phyloP scores from a whole-genome alignment of 164 flowering plant species.

The Vitis vinifera region DNA sequence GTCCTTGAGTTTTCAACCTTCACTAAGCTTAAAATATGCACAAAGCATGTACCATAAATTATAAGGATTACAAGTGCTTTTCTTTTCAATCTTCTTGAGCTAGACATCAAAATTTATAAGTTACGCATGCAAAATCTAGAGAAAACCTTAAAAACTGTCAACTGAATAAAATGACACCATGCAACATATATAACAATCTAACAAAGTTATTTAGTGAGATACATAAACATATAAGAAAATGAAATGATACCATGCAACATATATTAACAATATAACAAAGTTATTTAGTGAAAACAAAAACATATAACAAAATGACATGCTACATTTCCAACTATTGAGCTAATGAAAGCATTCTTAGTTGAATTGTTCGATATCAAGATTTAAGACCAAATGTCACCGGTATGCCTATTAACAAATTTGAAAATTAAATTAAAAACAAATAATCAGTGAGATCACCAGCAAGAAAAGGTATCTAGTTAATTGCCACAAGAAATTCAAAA shows the following conservation, averaged over 20 bases:
- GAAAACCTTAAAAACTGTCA: neutral
- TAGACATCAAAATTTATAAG: neutral
- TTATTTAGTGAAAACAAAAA: neutral
- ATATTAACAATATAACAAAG: neutral
- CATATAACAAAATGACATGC: neutral
- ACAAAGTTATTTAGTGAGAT: too few relatives aligned
- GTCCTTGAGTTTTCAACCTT: neutral
- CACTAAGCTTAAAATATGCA: too few relatives aligned
- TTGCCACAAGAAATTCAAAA: neutral
- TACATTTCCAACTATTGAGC: neutral
- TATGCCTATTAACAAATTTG: neutral
- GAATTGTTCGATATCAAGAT: too few relatives aligned
- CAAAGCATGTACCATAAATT: neutral
- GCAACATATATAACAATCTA: too few relatives aligned
- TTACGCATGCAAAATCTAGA: neutral
- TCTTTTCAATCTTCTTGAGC: neutral
- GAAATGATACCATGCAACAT: neutral
- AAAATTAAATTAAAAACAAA: neutral
- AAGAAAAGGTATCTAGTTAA: neutral
- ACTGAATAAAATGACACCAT: too few relatives aligned
- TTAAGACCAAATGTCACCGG: too few relatives aligned
- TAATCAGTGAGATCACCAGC: neutral
- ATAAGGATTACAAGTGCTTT: neutral
- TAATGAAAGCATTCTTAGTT: neutral
- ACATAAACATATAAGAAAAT: neutral